Evolutionary conservation across 2,329 filamentous ascomycete species (phyloP), one percentile per base, ranked within the genome.

Genomic region (Blastomyces parvus): DNA sequence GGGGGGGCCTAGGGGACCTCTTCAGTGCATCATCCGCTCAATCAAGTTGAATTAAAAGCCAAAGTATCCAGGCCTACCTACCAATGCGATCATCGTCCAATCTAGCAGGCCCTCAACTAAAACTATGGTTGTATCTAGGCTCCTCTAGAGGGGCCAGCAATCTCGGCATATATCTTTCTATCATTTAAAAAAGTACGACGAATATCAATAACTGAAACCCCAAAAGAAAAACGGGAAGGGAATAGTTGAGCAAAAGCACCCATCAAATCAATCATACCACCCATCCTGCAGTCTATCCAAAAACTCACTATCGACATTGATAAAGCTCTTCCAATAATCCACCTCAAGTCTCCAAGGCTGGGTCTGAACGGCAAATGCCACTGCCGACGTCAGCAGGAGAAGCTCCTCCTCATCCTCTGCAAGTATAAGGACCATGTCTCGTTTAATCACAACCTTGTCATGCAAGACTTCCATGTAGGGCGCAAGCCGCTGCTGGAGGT

Each of bases 291-390:
- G 65, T 0, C 67, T 69, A 65, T 79, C 75, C 69, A 82, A 66
- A 66, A 82, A 81, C 27, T 66, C 69, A 38, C 77, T 50, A 65
- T 79, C 77, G 0, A 83, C 78, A 68, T 80, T 78, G 7, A 82
- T 70, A 71, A 82, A 82, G 65, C 79, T 82, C 70, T 77, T 78
- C 79, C 79, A 81, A 55, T 81, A 74, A 70, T 83, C 80, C 50
- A 82, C 72, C 74, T 83, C 81, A 64, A 77, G 66, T 62, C 78
- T 72, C 80, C 80, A 82, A 17, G 80, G 79, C 67, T 75, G 74
- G 8, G 76, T 81, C 71, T 80, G 78, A 22, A 82, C 69, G n/a
- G 74, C 74, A 71, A 77, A 82, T 25, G 76, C 76, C 0, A 76
- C 76, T 0, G 74, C 77, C 22, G 72, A 74, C 3, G 71, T 74